These are phyloP conservation scores for Cardamine resedifolia DNA, from an alignment of 345 rosid genomes.

Conservation along the genomic window DNA sequence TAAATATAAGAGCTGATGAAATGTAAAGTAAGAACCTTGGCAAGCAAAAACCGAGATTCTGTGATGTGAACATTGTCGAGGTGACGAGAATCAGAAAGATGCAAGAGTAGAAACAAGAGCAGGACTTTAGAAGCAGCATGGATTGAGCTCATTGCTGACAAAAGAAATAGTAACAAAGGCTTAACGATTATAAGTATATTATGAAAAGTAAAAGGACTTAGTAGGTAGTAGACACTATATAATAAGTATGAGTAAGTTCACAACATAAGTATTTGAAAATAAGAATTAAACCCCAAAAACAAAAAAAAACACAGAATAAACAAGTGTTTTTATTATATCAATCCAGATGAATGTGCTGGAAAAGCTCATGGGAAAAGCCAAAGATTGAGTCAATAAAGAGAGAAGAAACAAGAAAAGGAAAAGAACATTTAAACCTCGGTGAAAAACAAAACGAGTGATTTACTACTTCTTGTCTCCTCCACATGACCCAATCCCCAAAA, in stretches of 20 bases:
- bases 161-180: constrained; percentile 1
- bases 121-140: constrained; percentile 29
- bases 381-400: constrained; percentile 31
- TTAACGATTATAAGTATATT: not conserved
- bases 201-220: constrained; percentile 2
- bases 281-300: not conserved
- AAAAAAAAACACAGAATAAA: not conserved
- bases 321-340: constrained; percentile 11
- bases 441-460: constrained; percentile 34
- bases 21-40: constrained; percentile 29
- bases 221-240: constrained; percentile 24
- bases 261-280: constrained; percentile 11
- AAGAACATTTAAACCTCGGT: constrained; percentile 37
- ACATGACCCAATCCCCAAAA: constrained; percentile 16
- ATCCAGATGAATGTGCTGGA: constrained; percentile 35
- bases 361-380: constrained; percentile 34
- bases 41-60: not conserved
- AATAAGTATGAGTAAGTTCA: constrained; percentile 12
- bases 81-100: constrained; percentile 34
- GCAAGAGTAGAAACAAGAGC: constrained; percentile 32
- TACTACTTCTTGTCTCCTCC: constrained; percentile 32
- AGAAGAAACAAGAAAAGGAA: constrained; percentile 26
- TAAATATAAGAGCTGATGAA: not conserved
- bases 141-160: constrained; percentile 25
- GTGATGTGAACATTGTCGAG: constrained; percentile 16